phyloP scores from a whole-genome alignment of 805 yeast species.

The Pichia nakasei region DNA sequence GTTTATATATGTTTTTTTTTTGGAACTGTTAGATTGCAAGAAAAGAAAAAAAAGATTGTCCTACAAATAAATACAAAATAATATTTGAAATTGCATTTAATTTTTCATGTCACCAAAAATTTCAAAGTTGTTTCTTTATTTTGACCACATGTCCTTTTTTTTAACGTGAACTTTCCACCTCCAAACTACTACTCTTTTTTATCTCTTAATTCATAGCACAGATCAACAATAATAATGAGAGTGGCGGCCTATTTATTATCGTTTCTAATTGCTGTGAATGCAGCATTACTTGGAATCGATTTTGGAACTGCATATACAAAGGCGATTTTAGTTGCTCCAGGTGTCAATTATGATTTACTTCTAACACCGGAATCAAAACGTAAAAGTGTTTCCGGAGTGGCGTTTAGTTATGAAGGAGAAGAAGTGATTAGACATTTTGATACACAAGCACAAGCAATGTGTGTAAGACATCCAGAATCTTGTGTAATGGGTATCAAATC shows the following conservation, averaged over 20 bases:
- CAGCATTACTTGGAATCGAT: slow-evolving; percentile 81
- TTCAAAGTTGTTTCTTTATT: no score
- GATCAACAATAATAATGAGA: no score
- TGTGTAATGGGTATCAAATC: slow-evolving; percentile 63
- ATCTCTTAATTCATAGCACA: no score
- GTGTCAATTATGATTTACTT: slow-evolving; percentile 78
- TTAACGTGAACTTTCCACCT: no score
- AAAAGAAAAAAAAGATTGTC: no score
- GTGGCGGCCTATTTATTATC: background rate
- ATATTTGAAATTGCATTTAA: no score
- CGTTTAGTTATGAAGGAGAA: slow-evolving; percentile 33
- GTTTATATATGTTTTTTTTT: no score
- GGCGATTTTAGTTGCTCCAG: slow-evolving; percentile 85
- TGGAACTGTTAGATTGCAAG: no score
- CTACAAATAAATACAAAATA: no score
- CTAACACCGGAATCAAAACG: slow-evolving; percentile 87
- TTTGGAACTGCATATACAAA: slow-evolving; percentile 83
- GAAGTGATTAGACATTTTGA: slow-evolving; percentile 72
- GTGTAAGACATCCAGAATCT: slow-evolving; percentile 64
- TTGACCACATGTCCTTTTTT: background rate
- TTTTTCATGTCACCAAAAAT: background rate
- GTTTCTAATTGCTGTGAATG: slow-evolving; percentile 15
- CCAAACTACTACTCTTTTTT: no score
- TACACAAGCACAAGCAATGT: slow-evolving; percentile 57
- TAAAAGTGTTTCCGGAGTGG: slow-evolving; percentile 76